Evolutionary conservation across 257 asterid genomes (phyloP), one percentile per base, ranked within the genome.

Genomic region (Penstemon eatonii): DNA sequence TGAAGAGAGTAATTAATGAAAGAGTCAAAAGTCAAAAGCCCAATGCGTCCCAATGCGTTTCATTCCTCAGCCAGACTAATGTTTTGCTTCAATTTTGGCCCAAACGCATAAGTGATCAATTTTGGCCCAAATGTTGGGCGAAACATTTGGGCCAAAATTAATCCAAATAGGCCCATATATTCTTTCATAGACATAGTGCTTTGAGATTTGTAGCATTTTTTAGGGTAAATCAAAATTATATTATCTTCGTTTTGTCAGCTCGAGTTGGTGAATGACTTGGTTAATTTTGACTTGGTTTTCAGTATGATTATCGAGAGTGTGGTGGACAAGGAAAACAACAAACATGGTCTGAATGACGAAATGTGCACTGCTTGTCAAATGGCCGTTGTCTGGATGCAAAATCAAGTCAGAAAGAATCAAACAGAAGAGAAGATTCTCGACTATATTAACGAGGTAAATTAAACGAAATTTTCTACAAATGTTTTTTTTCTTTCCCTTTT

Each of bases 321-420:
- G 78, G 96, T 86, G 86, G 95, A 85, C 76, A 73, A 83, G 78
- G 79, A 82, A 72, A 74, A 54, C 64, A 72, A 43, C 10, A 56
- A 19, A 65, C 60, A 61, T 58, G 83, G 82, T 51, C 37, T 67
- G 70, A 63, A 19, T 33, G 94, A 89, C 2, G 81, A 76, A 63
- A 81, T 81, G 93, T 89, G 96, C 73, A 53, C 77, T 67, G 88
- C 84, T 63, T 89, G 97, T 68, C 74, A 87, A 76, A 85, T 89
- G 98, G 96, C 98, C 57, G 98, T 89, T 57, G 86, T 91, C 0
- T 91, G 98, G 98, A 85, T 87, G 84, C 95, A 91, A 73, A 87
- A 76, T 69, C 90, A 89, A 75, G 53, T 91, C 40, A 84, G 60
- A 49, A 81, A 44, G 41, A 89, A 91, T 60, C 64, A 84, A 70